A percentile compares a stretch with the other conserved stretches of the same genome.
Evolutionary conservation across 2,329 filamentous ascomycete genomes (phyloP).

Genomic region (Orbilia blumenaviensis): DNA sequence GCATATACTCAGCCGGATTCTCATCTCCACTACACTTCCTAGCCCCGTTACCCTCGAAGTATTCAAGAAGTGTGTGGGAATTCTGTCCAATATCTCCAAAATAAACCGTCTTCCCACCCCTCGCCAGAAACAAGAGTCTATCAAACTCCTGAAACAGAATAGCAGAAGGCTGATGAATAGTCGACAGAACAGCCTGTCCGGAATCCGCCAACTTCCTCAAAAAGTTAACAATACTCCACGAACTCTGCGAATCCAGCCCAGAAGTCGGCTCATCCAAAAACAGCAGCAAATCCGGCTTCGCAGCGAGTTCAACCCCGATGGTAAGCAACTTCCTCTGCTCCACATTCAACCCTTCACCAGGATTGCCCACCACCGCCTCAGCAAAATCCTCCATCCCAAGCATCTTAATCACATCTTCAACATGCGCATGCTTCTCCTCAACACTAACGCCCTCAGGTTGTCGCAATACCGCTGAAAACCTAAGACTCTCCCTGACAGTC

Average conservation of each 20-base stretch:
- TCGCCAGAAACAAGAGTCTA: conserved; percentile 69
- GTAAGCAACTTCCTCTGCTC: conserved; percentile 70
- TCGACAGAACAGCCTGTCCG: conserved; percentile 69
- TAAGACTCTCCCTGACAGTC: conserved; percentile 71
- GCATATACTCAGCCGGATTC: conserved; percentile 86
- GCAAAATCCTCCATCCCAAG: conserved; percentile 65
- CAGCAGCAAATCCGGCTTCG: conserved; percentile 66
- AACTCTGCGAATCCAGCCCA: conserved; percentile 67
- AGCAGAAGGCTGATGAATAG: conserved; percentile 70
- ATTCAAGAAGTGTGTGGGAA: conserved; percentile 73
- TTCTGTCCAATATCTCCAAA: conserved; percentile 81
- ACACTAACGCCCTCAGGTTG: conserved; percentile 68
- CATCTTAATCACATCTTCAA: conserved; percentile 69
- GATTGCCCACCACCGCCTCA: conserved; percentile 64
- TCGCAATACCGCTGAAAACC: conserved; percentile 71
- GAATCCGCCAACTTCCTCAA: conserved; percentile 67
- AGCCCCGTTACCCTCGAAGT: conserved; percentile 79
- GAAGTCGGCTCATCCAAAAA: conserved; percentile 68
- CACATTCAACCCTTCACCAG: conserved; percentile 64
- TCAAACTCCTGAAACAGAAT: conserved; percentile 70
- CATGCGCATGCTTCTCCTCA: conserved; percentile 69
- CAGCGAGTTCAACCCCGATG: conserved; percentile 69
- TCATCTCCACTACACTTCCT: conserved; percentile 71
- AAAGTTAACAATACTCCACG: conserved; percentile 68
- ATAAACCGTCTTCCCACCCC: conserved; percentile 80